Evolutionary conservation across 106 monocot genomes (phyloP).

Genomic region (Triglochin maritima): DNA sequence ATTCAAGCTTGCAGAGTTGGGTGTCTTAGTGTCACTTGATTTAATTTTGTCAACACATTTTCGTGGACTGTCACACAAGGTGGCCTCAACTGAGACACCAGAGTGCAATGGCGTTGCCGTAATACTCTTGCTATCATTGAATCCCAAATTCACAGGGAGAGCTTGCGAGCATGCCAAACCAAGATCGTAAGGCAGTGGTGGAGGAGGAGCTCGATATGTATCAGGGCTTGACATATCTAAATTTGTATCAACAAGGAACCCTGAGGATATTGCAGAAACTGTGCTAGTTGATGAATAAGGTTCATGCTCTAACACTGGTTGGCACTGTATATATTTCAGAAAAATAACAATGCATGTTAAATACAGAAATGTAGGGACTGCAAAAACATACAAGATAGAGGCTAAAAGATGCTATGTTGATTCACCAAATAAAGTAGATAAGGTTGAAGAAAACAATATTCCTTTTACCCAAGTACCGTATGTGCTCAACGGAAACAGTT

Average conservation of each 20-base stretch:
- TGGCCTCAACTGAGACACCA: neutral
- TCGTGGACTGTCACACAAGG: neutral
- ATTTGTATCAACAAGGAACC: conserved; percentile 17
- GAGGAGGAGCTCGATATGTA: conserved; percentile 13
- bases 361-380: neutral
- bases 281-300: conserved; percentile 37
- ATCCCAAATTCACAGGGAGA: neutral
- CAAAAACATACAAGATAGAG: conserved; percentile 3
- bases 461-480: neutral
- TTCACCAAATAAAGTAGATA: neutral
- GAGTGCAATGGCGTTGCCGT: neutral
- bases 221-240: conserved; percentile 16
- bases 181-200: conserved; percentile 14
- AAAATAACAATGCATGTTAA: neutral
- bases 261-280: conserved; percentile 29
- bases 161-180: neutral
- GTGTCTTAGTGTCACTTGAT: neutral
- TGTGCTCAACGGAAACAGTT: neutral
- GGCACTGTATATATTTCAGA: conserved; percentile 24
- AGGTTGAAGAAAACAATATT: neutral
- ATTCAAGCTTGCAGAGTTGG: neutral
- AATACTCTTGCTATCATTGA: no score
- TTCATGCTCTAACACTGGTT: conserved; percentile 39
- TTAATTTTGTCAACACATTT: neutral
- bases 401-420: neutral